Conservation (phyloP, 2,329 filamentous ascomycete species). For the Curvularia verruculosa region DNA sequence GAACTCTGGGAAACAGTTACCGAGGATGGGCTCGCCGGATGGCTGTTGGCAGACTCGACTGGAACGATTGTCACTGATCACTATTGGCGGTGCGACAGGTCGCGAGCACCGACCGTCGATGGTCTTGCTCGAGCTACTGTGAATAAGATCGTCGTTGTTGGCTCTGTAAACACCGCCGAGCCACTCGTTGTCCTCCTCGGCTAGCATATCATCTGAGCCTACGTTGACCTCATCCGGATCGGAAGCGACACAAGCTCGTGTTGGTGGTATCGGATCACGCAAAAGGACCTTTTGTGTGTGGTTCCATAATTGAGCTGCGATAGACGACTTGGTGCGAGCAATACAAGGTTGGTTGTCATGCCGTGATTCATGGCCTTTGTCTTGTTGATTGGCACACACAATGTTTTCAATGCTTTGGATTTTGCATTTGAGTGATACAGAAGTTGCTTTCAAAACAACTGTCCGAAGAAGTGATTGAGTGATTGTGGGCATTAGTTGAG, state of each 20-base stretch:
- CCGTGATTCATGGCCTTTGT: background rate
- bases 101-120: background rate
- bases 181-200: background rate
- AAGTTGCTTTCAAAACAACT: constrained; percentile 10
- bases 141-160: background rate
- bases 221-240: background rate
- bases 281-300: constrained; percentile 11
- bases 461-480: constrained; percentile 41
- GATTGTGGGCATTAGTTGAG: constrained; percentile 49
- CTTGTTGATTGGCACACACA: background rate
- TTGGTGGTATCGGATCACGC: background rate
- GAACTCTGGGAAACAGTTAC: background rate
- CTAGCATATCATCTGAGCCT: constrained; percentile 19
- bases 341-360: background rate
- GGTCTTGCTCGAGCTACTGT: background rate
- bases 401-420: constrained; percentile 8
- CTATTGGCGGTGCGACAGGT: background rate
- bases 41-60: background rate
- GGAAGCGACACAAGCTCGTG: constrained; percentile 10
- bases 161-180: background rate
- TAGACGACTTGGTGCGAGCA: background rate
- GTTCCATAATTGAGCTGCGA: constrained; percentile 14
- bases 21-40: background rate
- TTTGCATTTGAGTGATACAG: constrained; percentile 26
- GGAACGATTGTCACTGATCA: background rate